phyloP scores from a whole-genome alignment of 2,329 filamentous ascomycete genomes.

The Thelonectria olida region DNA sequence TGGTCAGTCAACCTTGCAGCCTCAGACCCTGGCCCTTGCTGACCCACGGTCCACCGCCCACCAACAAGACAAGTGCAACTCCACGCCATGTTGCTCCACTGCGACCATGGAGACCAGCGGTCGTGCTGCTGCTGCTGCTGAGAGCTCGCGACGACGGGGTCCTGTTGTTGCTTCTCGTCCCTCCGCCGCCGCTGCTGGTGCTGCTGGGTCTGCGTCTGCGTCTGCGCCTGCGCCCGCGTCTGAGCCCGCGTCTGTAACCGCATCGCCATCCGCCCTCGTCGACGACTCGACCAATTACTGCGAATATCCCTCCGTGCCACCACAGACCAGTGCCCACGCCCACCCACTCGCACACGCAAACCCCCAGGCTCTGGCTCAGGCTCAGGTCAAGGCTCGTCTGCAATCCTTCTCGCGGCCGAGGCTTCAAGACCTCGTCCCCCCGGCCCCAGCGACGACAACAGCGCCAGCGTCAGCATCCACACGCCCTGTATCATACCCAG shows the following conservation, averaged over 20 bases:
- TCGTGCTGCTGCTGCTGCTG: too few relatives aligned
- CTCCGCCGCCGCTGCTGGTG: background rate
- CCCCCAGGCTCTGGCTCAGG: constrained; percentile 23
- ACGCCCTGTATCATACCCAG: constrained; percentile 10
- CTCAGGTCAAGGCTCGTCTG: constrained; percentile 30
- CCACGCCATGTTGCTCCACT: constrained; percentile 41
- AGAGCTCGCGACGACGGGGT: constrained; percentile 29
- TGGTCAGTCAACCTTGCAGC: background rate
- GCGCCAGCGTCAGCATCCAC: constrained; percentile 6
- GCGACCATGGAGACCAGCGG: constrained; percentile 40
- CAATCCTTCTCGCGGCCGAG: constrained; percentile 35
- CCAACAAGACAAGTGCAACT: too few relatives aligned
- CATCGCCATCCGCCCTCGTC: background rate
- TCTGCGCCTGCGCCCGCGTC: constrained; percentile 2
- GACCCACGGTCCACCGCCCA: constrained; percentile 34
- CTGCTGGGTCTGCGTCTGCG: background rate
- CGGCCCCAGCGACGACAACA: constrained; percentile 8
- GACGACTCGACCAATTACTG: constrained; percentile 34
- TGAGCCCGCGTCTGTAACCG: constrained; percentile 6
- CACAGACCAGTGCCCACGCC: constrained; percentile 20
- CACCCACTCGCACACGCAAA: constrained; percentile 25
- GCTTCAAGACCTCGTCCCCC: constrained; percentile 31
- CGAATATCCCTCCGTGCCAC: background rate
- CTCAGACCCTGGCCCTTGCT: constrained; percentile 27
- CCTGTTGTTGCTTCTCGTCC: constrained; percentile 22